Percentiles rank a stretch among this genome's conserved stretches.
phyloP scores from a whole-genome alignment of 352 stramenopile genomes.

The Phytophthora sojae region DNA sequence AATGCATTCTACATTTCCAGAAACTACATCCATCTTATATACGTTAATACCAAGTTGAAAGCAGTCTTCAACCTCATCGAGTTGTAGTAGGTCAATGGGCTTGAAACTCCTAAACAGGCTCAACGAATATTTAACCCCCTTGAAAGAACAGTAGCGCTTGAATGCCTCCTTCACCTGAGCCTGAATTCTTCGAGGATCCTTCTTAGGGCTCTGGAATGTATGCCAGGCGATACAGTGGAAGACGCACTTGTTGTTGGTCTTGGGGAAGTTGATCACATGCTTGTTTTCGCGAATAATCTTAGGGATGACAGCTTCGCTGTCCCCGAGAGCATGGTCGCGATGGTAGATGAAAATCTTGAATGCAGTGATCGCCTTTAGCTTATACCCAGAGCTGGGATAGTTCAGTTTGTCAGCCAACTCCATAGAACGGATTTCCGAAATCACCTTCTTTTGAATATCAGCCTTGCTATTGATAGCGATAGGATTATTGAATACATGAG shows the following conservation, averaged over 20 bases:
- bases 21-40: constrained; percentile 1
- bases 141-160: constrained; percentile 6
- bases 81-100: constrained; percentile 9
- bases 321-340: constrained; percentile 21
- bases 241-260: constrained; percentile 13
- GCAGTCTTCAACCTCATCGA: constrained; percentile 10
- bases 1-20: not conserved
- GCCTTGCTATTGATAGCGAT: constrained; percentile 22
- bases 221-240: constrained; percentile 8
- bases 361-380: constrained; percentile 17
- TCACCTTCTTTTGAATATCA: constrained; percentile 22
- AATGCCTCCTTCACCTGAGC: not conserved
- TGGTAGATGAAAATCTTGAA: constrained; percentile 30
- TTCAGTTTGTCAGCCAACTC: constrained; percentile 26
- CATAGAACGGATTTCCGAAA: constrained; percentile 18
- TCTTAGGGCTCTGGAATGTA: not conserved
- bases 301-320: constrained; percentile 2
- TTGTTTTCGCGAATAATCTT: constrained; percentile 9
- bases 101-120: not conserved
- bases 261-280: constrained; percentile 10
- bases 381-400: constrained; percentile 15
- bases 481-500: constrained; percentile 8
- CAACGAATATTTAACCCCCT: not conserved
- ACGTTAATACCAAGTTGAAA: not conserved
- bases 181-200: not conserved